These are phyloP conservation scores for Logfia minima DNA, from an alignment of 129 eudicot genomes.

Conservation along the genomic window DNA sequence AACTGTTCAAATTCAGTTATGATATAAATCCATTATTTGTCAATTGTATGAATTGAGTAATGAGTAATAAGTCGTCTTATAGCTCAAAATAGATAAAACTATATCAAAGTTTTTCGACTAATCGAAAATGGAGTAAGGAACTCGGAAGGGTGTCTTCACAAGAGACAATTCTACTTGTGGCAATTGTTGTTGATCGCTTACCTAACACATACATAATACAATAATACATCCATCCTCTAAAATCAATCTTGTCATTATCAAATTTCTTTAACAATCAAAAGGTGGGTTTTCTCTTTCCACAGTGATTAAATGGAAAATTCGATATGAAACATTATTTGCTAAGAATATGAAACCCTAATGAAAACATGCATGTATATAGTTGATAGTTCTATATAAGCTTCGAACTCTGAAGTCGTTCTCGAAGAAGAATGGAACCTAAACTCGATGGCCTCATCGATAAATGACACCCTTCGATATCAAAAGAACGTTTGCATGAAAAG, in stretches of 20 bases:
- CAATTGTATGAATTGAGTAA: slow-evolving; percentile 24
- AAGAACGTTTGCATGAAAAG: slow-evolving; percentile 33
- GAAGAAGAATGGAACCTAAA: slow-evolving; percentile 9
- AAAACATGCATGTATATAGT: slow-evolving; percentile 7
- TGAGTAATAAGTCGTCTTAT: neutral
- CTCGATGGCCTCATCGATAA: slow-evolving; percentile 14
- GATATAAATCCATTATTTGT: slow-evolving; percentile 8
- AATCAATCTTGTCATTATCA: slow-evolving; percentile 25
- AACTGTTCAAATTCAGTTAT: neutral
- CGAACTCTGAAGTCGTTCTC: slow-evolving; percentile 2
- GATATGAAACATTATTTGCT: neutral
- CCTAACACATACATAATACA: slow-evolving; percentile 16
- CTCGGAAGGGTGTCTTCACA: neutral
- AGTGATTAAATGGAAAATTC: neutral
- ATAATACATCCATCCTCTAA: slow-evolving; percentile 6
- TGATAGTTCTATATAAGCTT: neutral
- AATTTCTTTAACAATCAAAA: neutral
- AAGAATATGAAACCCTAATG: neutral
- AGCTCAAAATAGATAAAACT: slow-evolving; percentile 3
- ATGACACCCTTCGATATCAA: slow-evolving; percentile 24
- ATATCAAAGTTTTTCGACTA: slow-evolving; percentile 16
- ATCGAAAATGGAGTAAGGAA: slow-evolving; percentile 18
- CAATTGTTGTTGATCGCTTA: slow-evolving; percentile 24
- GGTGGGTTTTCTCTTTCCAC: slow-evolving; percentile 9
- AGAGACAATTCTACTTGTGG: slow-evolving; percentile 17